Base-by-base conservation (phyloP, 352 stramenopile genomes). In the Peronospora tabacina region DNA sequence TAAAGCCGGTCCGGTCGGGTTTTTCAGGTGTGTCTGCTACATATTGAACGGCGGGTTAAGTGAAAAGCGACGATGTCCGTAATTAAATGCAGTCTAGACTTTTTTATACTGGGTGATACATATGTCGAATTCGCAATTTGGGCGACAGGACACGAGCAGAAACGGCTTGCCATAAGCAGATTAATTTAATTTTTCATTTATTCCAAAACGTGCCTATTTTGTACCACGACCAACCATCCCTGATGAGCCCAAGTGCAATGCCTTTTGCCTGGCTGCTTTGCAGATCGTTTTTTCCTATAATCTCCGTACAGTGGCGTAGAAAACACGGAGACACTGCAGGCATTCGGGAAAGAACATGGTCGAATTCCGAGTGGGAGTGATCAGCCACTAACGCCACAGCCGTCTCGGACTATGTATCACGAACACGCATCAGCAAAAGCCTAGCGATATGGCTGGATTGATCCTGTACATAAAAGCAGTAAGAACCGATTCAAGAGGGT, bases 141-240 rank as follows among this genome's bases (percentile, higher is more conserved):
- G 42, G 42, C 51, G 43, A 52, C 42, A 59, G 37, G 52, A 3
- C 19, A 3, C 3, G 22, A 26, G 22, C 17, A 42, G 36, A 42
- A 42, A 42, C 19, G 36, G 36, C 6, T 9, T 41, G 17, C 16
- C 17, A 41, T 7, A 41, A 41, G 16, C 10, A 13, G 37, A 15
- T 13, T 5, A 36, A 15, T 36, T 36, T 7, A 36, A 15, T 16
- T 2, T n/a, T 3, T 36, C 10, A 15, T 36, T 15, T 3, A 6
- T 43, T 10, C 37, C 19, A 43, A 30, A 43, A 43, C 3, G 20
- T 43, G 37, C 30, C 10, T 10, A 11, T 19, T 15, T 16, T 37
- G 13, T 47, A 37, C 24, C 41, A 36, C 41, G 41, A 47, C 41
- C 41, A 47, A 36, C 41, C 26, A 37, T 28, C 20, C 20, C 12